Evolutionary conservation across 192 early-diverging fungal genomes (phyloP).

Genomic region (Phycomyces nitens): DNA sequence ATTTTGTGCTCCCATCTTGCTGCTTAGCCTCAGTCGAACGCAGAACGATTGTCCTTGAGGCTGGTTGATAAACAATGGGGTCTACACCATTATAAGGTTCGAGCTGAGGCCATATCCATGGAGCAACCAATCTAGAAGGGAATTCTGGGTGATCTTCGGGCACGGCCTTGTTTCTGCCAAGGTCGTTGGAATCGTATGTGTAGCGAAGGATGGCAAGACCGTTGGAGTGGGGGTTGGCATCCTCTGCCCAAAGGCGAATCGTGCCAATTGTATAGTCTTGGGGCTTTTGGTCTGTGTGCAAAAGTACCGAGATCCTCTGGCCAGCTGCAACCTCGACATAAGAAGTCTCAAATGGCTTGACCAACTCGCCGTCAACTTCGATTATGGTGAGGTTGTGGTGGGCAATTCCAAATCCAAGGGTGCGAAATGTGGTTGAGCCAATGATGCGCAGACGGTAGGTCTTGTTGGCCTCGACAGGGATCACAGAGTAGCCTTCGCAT

Average conservation of each 20-base stretch:
- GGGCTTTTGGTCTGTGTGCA: slow-evolving; percentile 29
- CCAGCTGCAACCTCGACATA: slow-evolving; percentile 39
- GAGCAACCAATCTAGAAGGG: background rate
- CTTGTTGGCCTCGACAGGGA: slow-evolving; percentile 22
- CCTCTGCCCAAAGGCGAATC: slow-evolving; percentile 17
- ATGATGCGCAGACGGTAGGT: slow-evolving; percentile 43
- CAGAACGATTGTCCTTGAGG: slow-evolving; percentile 21
- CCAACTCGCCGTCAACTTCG: slow-evolving; percentile 47
- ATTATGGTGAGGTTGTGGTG: slow-evolving; percentile 52
- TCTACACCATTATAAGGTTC: slow-evolving; percentile 13
- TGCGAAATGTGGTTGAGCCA: slow-evolving; percentile 40
- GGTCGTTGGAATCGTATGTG: background rate
- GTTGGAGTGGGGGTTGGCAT: slow-evolving; percentile 10
- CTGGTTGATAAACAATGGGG: slow-evolving; percentile 1
- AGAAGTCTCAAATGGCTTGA: slow-evolving; percentile 37
- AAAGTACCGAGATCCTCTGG: slow-evolving; percentile 48
- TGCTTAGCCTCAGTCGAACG: slow-evolving; percentile 4
- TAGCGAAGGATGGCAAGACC: slow-evolving; percentile 26
- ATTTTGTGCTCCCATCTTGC: slow-evolving; percentile 11
- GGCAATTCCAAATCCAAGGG: slow-evolving; percentile 44
- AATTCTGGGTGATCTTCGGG: background rate
- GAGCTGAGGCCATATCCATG: slow-evolving; percentile 26
- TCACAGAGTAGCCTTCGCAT: slow-evolving; percentile 18
- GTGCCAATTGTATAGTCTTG: slow-evolving; percentile 32
- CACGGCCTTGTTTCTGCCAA: background rate